Conservation (phyloP, 2,329 filamentous ascomycete species). For the Didymella sp. region DNA sequence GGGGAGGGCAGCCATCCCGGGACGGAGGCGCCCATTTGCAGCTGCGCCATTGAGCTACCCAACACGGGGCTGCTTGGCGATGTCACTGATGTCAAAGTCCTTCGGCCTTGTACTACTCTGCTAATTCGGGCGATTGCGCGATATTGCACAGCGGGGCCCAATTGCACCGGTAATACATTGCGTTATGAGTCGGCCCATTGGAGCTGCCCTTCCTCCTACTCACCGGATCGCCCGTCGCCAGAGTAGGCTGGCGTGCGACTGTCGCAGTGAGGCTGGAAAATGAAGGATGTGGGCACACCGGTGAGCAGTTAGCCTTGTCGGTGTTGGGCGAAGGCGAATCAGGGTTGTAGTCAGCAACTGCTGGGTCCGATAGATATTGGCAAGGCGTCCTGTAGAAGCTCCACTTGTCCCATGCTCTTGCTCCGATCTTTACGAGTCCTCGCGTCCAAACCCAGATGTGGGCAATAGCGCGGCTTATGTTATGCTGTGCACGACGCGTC, state of each 20-base stretch:
- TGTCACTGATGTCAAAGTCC: background rate
- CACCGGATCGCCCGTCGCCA: background rate
- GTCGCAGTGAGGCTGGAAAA: background rate
- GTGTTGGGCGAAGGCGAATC: conserved; percentile 1
- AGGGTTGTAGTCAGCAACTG: conserved; percentile 1
- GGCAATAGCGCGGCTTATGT: conserved; percentile 13
- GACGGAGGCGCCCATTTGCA: background rate
- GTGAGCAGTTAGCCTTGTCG: conserved; percentile 16
- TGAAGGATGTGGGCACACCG: conserved; percentile 2
- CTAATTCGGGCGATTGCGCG: background rate
- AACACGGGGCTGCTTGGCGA: background rate
- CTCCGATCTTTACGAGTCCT: conserved; percentile 5
- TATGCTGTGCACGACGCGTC: conserved; percentile 1
- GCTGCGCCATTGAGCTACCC: background rate
- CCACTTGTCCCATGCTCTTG: conserved; percentile 20
- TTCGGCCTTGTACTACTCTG: background rate
- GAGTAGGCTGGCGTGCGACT: background rate
- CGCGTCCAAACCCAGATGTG: conserved; percentile 9
- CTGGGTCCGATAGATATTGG: background rate
- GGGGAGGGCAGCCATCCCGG: background rate
- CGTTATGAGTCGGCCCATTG: background rate
- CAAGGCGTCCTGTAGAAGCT: conserved; percentile 11
- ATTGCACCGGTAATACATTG: background rate
- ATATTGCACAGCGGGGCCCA: background rate
- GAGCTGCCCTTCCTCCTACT: background rate